Evolutionary conservation across 2,329 filamentous ascomycete species (phyloP), one percentile per base, ranked within the genome.

Genomic region (Xylaria sp.): DNA sequence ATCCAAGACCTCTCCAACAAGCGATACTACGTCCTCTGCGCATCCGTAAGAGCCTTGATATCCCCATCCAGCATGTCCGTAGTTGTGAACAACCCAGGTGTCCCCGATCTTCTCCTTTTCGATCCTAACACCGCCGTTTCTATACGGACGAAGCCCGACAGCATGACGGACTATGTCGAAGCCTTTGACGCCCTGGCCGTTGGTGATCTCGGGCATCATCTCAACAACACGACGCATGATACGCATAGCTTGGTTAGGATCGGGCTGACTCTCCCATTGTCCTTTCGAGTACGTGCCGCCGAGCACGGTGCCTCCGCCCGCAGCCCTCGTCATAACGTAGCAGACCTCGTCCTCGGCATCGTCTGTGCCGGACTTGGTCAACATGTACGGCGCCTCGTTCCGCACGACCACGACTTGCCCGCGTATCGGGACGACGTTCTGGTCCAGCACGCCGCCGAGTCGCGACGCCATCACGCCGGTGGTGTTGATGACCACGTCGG

Each of bases 371-470:
- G 91, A 94, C 15, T 87, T 85, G 7, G 87, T 86, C 57, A 88
- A 80, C 92, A 97, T 95, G 41, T 87, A 82, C 12, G 88, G 87
- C 0, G 90, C 87, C 77, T 92, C 89, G 81, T 97, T 97, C 67
- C 94, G 85, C 25, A 97, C 93, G 0, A 97, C 79, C 0, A 97
- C 92, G 18, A 93, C 89, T 81, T 98, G 95, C 4, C 94, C 95
- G 2, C 95, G 89, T 1, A 88, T 90, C 0, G 95, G 94, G 63
- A 90, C 86, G 72, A 98, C 87, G 4, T 86, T 87, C 68, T 82
- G 80, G 77, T 98, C 95, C 80, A 88, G 84, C 0, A 98, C 94
- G 46, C 95, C 95, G 9, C 93, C 94, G 1, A 98, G 88, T 65
- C 86, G 90, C 52, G 87, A 87, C 0, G 94, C 90, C 8, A 91